Conservation (phyloP, 176 grass and related monocot genomes). For the Aechmea fasciata region DNA sequence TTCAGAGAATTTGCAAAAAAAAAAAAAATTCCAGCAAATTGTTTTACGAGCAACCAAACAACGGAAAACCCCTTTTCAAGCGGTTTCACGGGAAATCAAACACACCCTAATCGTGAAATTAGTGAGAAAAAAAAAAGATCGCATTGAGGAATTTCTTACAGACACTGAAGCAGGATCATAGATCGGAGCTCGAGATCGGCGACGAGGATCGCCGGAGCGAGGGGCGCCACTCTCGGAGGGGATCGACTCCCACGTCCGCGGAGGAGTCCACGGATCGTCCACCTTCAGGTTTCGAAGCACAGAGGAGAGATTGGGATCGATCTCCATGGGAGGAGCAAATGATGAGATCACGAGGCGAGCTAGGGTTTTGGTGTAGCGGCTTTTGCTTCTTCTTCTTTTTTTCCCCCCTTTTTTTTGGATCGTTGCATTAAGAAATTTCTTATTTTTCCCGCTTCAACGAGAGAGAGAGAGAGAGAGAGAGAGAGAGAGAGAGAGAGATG, state of each 20-base stretch:
- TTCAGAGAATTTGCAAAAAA: too few species aligned
- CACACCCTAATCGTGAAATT: constrained; percentile 4
- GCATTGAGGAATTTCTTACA: constrained; percentile 30
- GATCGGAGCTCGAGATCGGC: constrained; percentile 30
- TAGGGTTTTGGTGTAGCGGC: constrained; percentile 22
- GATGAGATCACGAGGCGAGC: background rate
- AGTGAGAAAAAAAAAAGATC: background rate
- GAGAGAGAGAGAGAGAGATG: background rate
- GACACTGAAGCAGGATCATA: constrained; percentile 53
- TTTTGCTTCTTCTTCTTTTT: background rate
- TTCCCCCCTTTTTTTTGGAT: background rate
- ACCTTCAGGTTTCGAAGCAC: constrained; percentile 53
- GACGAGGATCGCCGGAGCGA: constrained; percentile 5
- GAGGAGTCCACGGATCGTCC: constrained; percentile 39
- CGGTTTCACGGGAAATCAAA: too few species aligned
- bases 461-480: background rate
- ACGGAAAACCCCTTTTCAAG: too few species aligned
- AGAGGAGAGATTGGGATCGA: constrained; percentile 57
- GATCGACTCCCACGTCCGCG: constrained; percentile 58
- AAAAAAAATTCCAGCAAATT: too few species aligned
- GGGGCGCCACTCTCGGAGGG: constrained; percentile 24
- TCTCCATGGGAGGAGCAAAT: constrained; percentile 40
- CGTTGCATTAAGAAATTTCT: background rate
- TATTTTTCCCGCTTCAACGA: background rate
- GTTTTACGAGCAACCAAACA: too few species aligned